Conservation (phyloP, 2,329 filamentous ascomycete species). For the Paecilomyces formosus region DNA sequence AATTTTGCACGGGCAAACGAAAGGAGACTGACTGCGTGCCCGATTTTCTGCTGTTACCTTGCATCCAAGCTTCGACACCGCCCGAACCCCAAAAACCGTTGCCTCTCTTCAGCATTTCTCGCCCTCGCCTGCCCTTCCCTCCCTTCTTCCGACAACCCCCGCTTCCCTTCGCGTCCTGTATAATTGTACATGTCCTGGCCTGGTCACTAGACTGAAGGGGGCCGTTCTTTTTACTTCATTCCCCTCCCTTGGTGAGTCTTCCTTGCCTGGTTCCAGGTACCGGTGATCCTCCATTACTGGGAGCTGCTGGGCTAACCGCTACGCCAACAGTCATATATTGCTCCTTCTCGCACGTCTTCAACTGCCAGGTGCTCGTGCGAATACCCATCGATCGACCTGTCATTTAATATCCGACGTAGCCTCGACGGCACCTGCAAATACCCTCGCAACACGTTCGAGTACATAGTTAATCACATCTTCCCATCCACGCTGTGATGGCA, state of each 20-base stretch:
- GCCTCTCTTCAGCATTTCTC: slow-evolving; percentile 5
- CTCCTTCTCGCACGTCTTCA: slow-evolving; percentile 14
- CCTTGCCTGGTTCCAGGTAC: slow-evolving; percentile 7
- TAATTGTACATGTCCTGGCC: slow-evolving; percentile 23
- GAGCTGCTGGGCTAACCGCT: slow-evolving; percentile 3
- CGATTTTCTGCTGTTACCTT: slow-evolving; percentile 26
- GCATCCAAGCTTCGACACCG: slow-evolving; percentile 13
- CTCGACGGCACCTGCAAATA: slow-evolving; percentile 11
- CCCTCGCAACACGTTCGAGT: slow-evolving; percentile 12
- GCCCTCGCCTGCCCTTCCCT: slow-evolving; percentile 7
- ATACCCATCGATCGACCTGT: slow-evolving; percentile 19
- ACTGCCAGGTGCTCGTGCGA: slow-evolving; percentile 25
- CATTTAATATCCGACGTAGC: slow-evolving; percentile 13
- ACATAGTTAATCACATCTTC: slow-evolving; percentile 16
- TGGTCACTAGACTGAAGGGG: slow-evolving; percentile 12
- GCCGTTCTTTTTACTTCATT: slow-evolving; percentile 6
- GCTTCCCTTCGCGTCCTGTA: slow-evolving; percentile 20
- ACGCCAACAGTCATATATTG: slow-evolving; percentile 17
- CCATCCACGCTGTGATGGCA: slow-evolving; percentile 21
- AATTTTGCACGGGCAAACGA: slow-evolving; percentile 25
- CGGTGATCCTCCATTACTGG: slow-evolving; percentile 3
- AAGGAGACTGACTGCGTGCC: slow-evolving; percentile 16
- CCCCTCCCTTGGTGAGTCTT: slow-evolving; percentile 9
- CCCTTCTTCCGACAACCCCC: slow-evolving; percentile 15
- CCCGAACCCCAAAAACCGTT: not conserved